A percentile compares a stretch with the other conserved stretches of the same genome.
These are phyloP conservation scores for Nicotiana benthamiana DNA, from an alignment of 257 asterid genomes.

Conservation along the genomic window DNA sequence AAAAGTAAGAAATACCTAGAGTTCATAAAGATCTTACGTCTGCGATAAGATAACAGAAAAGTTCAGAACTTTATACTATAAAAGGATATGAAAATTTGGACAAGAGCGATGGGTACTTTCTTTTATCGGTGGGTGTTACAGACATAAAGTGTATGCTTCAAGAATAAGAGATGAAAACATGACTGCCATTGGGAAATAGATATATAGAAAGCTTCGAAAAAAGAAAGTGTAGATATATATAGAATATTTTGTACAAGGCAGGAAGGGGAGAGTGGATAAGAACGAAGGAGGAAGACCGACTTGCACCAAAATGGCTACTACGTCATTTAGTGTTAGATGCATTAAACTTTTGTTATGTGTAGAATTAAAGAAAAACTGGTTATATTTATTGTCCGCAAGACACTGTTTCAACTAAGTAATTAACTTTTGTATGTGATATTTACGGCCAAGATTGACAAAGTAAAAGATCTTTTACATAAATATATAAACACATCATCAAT, in stretches of 20 bases:
- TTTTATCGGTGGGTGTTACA: constrained; percentile 24
- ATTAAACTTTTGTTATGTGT: no score
- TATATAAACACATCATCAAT: no score
- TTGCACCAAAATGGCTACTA: constrained; percentile 4
- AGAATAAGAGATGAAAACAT: constrained; percentile 2
- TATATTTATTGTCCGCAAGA: no score
- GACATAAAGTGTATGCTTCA: constrained; percentile 23
- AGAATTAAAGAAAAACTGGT: no score
- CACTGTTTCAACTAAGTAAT: no score
- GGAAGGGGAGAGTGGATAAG: constrained; percentile 8
- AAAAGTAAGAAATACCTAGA: neutral
- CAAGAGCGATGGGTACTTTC: neutral
- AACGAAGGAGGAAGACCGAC: constrained; percentile 7
- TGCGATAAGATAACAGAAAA: neutral
- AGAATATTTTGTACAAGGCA: constrained; percentile 9
- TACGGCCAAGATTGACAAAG: no score
- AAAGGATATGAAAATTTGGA: neutral
- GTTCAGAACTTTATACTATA: neutral
- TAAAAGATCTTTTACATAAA: no score
- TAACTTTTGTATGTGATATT: no score
- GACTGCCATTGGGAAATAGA: constrained; percentile 8
- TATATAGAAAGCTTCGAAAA: constrained; percentile 15
- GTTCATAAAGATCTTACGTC: no score
- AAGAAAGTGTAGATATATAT: neutral
- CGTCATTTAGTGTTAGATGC: neutral